Base-by-base conservation (phyloP, 768 basidiomycete genomes). In the Hortiboletus flavorubellus region DNA sequence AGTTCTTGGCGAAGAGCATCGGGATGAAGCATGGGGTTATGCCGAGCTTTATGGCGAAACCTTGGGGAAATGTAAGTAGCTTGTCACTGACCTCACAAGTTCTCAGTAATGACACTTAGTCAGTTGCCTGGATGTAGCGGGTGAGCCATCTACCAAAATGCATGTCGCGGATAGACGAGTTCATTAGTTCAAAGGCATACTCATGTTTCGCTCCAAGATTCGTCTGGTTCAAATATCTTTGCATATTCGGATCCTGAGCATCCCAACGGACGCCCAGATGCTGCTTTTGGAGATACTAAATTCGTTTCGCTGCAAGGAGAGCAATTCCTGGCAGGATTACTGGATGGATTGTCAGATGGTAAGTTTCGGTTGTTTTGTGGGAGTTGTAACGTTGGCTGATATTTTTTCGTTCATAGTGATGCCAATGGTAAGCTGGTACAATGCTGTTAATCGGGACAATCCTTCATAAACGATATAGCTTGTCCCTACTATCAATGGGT, bases 21-120 rank as follows among this genome's bases (percentile, higher is more conserved):
- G 96, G 96, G 0, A 90, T 97, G 81, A 84, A 87, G 68, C 79
- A 89, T 59, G 90, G 89, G 9, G 78, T 99, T 52, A 81, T 93
- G 38, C 96, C 97, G 2, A 96, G 92, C 56, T 99, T 99, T 73
- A 98, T 98, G 96, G 94, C 95, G 0, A 98, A 98, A 64, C 95
- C 95, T 26, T 97, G 92, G 90, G 87, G 86, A 33, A 86, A 92
- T 65, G 93, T 94, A 65, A 66, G 87, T 76, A 12, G 34, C 8
- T 53, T 46, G 3, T 23, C 30, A 38, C 6, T 31, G 6, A 51
- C 16, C 40, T 38, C 34, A 18, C 34, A 29, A 46, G 46, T 34
- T 64, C 42, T 54, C 31, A 8, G 31, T 50, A 33, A 44, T 48
- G 35, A 59, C 53, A 29, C 34, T 11, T 38, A 9, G 10, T 39